phyloP scores from a whole-genome alignment of 345 rosid species.

The Anacardium occidentale region DNA sequence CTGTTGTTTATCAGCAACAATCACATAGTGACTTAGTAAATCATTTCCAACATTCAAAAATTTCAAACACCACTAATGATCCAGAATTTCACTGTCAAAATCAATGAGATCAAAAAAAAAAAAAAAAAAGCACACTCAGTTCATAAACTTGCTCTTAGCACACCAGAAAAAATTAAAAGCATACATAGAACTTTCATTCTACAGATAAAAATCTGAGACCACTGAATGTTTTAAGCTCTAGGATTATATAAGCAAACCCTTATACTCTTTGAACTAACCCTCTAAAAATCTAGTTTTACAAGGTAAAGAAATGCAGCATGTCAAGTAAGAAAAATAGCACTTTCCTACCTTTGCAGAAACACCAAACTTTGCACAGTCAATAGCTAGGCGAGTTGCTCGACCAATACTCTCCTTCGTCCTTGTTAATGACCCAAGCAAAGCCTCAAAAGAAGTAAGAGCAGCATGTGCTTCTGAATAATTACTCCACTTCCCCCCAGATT shows the following conservation, averaged over 20 bases:
- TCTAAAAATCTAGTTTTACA: not conserved
- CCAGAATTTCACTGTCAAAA: not conserved
- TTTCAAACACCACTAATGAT: not conserved
- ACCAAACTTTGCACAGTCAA: constrained; percentile 85
- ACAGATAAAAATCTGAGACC: not conserved
- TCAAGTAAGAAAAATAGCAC: not conserved
- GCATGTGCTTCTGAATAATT: constrained; percentile 47
- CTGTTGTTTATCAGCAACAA: not conserved
- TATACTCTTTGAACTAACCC: not conserved
- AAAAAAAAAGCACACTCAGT: not conserved
- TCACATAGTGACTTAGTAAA: not conserved
- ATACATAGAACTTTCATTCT: not conserved
- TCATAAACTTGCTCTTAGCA: not conserved
- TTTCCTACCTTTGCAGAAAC: constrained; percentile 61
- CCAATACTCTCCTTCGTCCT: constrained; percentile 91
- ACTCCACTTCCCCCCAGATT: constrained; percentile 41
- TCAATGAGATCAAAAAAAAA: too few relatives aligned
- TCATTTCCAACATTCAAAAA: not conserved
- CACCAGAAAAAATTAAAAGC: not conserved
- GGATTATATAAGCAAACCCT: not conserved
- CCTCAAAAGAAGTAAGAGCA: constrained; percentile 67
- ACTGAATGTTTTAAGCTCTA: not conserved
- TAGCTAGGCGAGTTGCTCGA: constrained; percentile 85
- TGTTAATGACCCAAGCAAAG: constrained; percentile 64
- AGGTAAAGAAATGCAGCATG: not conserved